phyloP scores from a whole-genome alignment of 768 basidiomycete species.

The Obba rivulosa region DNA sequence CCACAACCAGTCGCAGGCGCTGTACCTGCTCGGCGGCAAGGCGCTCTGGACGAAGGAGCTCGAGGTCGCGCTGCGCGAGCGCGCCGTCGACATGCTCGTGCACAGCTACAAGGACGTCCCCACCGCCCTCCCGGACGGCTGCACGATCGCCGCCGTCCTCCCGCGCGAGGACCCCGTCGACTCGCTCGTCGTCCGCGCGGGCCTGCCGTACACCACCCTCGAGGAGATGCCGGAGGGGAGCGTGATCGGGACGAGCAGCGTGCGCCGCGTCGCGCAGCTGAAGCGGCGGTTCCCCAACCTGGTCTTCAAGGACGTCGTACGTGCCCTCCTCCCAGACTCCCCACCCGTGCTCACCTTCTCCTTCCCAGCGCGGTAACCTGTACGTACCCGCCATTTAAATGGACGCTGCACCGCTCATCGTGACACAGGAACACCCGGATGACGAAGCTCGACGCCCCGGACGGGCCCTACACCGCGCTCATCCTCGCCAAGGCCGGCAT shows the following conservation, averaged over 20 bases:
- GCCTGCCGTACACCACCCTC: slow-evolving; percentile 59
- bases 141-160: slow-evolving; percentile 78
- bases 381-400: slow-evolving; percentile 37
- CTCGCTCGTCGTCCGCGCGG: slow-evolving; percentile 80
- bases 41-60: slow-evolving; percentile 96
- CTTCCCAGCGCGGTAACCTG: slow-evolving; percentile 76
- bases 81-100: slow-evolving; percentile 83
- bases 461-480: slow-evolving; percentile 77
- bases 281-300: slow-evolving; percentile 71
- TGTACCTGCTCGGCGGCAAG: slow-evolving; percentile 89
- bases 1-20: slow-evolving; percentile 80
- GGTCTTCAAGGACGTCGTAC: slow-evolving; percentile 82
- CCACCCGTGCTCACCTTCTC: not conserved
- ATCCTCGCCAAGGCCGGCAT: slow-evolving; percentile 94
- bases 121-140: slow-evolving; percentile 79
- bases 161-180: slow-evolving; percentile 89
- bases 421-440: slow-evolving; percentile 76
- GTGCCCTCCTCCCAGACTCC: slow-evolving; percentile 27
- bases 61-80: slow-evolving; percentile 72
- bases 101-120: slow-evolving; percentile 94
- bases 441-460: slow-evolving; percentile 80
- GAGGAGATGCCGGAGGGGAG: slow-evolving; percentile 84
- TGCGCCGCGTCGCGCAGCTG: slow-evolving; percentile 87
- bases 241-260: slow-evolving; percentile 94
- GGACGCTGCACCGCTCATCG: not conserved